Evolutionary conservation across 1,284 basidiomycete species (phyloP).

Genomic region (Pyrrhoderma lamaoense): DNA sequence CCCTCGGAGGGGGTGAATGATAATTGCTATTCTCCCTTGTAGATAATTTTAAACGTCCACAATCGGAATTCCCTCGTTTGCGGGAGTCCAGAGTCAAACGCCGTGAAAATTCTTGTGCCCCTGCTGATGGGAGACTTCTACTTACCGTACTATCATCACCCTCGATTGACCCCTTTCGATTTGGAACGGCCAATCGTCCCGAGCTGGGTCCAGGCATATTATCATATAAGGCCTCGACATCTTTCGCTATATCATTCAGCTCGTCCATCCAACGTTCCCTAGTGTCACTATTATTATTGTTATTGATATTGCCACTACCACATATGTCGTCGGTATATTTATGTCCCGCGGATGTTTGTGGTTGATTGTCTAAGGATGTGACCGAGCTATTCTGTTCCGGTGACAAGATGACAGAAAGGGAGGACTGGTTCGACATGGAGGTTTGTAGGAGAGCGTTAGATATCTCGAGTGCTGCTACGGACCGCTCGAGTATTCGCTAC

Average conservation of each 20-base stretch:
- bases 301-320: conserved; percentile 35
- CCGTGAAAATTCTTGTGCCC: conserved; percentile 20
- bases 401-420: conserved; percentile 43
- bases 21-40: conserved; percentile 22
- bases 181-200: conserved; percentile 12
- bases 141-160: conserved; percentile 34
- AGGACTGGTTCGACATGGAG: conserved; percentile 61
- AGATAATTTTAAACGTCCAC: conserved; percentile 16
- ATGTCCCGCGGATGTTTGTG: no score
- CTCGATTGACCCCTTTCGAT: neutral
- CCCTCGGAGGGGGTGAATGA: conserved; percentile 49
- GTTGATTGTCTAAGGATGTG: conserved; percentile 39
- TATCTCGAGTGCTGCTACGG: conserved; percentile 75
- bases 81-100: neutral
- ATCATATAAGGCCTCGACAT: conserved; percentile 49
- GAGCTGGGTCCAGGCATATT: conserved; percentile 20
- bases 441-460: conserved; percentile 70
- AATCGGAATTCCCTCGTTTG: conserved; percentile 15
- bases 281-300: conserved; percentile 31
- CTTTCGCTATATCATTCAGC: conserved; percentile 54
- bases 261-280: conserved; percentile 59
- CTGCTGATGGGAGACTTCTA: conserved; percentile 42
- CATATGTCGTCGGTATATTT: neutral
- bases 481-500: conserved; percentile 68
- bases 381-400: conserved; percentile 17